Percentiles rank a stretch among this genome's conserved stretches.
Conservation (phyloP, 192 early-diverging fungal genomes). For the Podila horticola region DNA sequence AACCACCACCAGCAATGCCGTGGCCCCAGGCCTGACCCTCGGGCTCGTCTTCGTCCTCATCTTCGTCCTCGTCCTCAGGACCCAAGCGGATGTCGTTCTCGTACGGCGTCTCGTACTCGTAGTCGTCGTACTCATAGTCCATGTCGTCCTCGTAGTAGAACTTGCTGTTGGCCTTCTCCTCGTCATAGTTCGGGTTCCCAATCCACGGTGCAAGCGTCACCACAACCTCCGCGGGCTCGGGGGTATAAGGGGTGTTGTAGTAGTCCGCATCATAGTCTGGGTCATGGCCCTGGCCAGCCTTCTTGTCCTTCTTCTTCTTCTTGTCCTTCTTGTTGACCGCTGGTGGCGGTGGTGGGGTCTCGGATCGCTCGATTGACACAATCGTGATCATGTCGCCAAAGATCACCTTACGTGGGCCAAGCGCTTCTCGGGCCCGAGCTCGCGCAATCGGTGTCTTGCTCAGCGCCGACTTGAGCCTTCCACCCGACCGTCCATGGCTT, state of each 20-base stretch:
- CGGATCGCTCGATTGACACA: conserved; percentile 20
- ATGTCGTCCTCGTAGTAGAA: conserved; percentile 45
- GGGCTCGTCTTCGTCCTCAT: conserved; percentile 26
- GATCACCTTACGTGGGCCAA: conserved; percentile 24
- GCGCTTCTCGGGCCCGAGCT: conserved; percentile 14
- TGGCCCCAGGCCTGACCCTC: conserved; percentile 30
- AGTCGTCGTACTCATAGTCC: conserved; percentile 24
- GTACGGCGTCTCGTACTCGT: conserved; percentile 27
- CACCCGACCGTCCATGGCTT: not conserved
- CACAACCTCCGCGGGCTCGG: conserved; percentile 25
- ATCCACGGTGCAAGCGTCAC: conserved; percentile 42
- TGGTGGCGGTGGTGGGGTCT: conserved; percentile 23
- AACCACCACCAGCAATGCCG: conserved; percentile 40
- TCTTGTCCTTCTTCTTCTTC: conserved; percentile 27
- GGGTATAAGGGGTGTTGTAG: conserved; percentile 34
- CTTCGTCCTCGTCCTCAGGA: conserved; percentile 26
- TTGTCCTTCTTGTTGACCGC: conserved; percentile 14
- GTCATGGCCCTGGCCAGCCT: conserved; percentile 17
- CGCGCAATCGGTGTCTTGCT: conserved; percentile 23
- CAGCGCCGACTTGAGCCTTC: conserved; percentile 21
- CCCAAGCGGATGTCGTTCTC: conserved; percentile 44
- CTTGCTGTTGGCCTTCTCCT: conserved; percentile 41
- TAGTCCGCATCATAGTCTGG: conserved; percentile 37
- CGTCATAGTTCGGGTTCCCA: conserved; percentile 48
- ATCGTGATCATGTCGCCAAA: conserved; percentile 46